A percentile compares a stretch with the other conserved stretches of the same genome.
These are phyloP conservation scores for Albizia julibrissin DNA, from an alignment of 306 rosid genomes.

Conservation along the genomic window DNA sequence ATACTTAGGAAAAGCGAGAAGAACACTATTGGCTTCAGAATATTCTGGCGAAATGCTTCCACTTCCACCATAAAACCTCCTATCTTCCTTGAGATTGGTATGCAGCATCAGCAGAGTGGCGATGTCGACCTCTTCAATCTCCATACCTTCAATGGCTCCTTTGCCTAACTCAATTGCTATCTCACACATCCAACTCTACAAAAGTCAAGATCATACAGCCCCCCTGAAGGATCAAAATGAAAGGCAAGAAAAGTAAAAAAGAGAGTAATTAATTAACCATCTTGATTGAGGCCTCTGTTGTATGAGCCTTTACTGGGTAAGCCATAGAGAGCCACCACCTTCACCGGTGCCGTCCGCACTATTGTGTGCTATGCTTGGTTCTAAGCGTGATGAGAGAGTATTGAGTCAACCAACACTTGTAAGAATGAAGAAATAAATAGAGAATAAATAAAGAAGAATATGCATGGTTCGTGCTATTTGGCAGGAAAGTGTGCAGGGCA, in stretches of 20 bases:
- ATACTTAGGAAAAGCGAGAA: conserved; percentile 83
- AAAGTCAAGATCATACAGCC: not conserved
- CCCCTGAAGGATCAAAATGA: not conserved
- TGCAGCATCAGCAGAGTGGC: conserved; percentile 58
- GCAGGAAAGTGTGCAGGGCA: too few species aligned
- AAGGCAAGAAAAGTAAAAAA: too few species aligned
- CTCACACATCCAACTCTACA: not conserved
- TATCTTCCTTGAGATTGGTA: conserved; percentile 65
- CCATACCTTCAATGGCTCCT: conserved; percentile 39
- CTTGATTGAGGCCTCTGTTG: conserved; percentile 51
- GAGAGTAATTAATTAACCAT: conserved; percentile 31
- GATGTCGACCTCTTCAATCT: conserved; percentile 65
- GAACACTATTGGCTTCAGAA: conserved; percentile 61
- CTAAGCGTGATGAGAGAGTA: not conserved
- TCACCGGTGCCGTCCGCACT: conserved; percentile 17
- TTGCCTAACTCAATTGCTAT: conserved; percentile 56
- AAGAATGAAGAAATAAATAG: not conserved
- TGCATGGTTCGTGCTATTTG: not conserved
- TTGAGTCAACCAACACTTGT: not conserved
- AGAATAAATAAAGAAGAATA: not conserved
- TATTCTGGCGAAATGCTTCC: conserved; percentile 61
- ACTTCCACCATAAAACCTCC: conserved; percentile 52
- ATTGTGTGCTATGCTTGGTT: conserved; percentile 16
- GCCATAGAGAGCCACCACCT: conserved; percentile 55
- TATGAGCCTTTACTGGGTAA: conserved; percentile 52